Evolutionary conservation across 805 yeast genomes (phyloP).

Genomic region (Starmerella roubikii): DNA sequence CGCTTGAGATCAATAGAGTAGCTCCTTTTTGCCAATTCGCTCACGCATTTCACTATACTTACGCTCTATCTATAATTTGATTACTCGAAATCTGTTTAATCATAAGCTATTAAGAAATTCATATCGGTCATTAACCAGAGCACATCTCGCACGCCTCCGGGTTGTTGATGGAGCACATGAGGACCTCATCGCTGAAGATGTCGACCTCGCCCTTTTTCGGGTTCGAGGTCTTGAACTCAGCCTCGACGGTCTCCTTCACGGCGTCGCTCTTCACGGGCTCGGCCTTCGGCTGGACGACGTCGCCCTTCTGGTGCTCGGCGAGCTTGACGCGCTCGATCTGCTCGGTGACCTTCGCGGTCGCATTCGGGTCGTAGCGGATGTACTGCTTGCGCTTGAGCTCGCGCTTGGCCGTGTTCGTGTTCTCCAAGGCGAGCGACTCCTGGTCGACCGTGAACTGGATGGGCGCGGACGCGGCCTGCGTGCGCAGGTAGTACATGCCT

Average conservation of each 20-base stretch:
- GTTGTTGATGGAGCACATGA: constrained; percentile 92
- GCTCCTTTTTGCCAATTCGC: too few relatives aligned
- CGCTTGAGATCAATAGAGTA: too few relatives aligned
- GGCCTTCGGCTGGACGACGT: neutral
- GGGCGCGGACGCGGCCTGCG: constrained; percentile 95
- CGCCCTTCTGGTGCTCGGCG: neutral
- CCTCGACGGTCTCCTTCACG: constrained; percentile 4
- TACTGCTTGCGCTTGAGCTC: constrained; percentile 20
- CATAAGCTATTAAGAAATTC: too few relatives aligned
- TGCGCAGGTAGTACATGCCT: constrained; percentile 95
- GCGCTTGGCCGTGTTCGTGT: constrained; percentile 11
- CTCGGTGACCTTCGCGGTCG: constrained; percentile 3
- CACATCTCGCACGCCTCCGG: constrained; percentile 99
- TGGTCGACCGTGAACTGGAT: constrained; percentile 76
- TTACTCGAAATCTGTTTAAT: too few relatives aligned
- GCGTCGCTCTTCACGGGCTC: constrained; percentile 3
- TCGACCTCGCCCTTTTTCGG: constrained; percentile 36
- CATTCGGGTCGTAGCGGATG: constrained; percentile 13
- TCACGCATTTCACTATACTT: too few relatives aligned
- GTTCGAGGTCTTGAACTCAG: constrained; percentile 15
- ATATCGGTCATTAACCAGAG: constrained; percentile 49
- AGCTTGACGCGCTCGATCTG: constrained; percentile 10
- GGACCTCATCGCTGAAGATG: constrained; percentile 81
- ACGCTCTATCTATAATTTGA: too few relatives aligned
- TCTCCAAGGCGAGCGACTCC: constrained; percentile 25